These are phyloP conservation scores for Vicia villosa DNA, from an alignment of 306 rosid species.

Conservation along the genomic window DNA sequence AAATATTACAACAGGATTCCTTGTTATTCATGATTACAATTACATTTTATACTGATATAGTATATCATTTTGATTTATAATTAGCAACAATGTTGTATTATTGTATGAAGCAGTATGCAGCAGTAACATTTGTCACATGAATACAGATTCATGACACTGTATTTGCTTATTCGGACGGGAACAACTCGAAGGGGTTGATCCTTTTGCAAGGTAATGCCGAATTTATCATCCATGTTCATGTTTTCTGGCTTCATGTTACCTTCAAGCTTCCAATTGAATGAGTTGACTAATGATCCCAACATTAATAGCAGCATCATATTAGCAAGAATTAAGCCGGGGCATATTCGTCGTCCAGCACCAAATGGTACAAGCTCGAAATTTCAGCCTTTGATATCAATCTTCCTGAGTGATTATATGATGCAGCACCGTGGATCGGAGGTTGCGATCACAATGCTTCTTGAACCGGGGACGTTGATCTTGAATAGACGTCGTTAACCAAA, in stretches of 20 bases:
- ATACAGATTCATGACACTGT: not conserved
- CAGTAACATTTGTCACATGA: not conserved
- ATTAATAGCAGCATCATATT: not conserved
- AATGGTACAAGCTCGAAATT: slow-evolving; percentile 57
- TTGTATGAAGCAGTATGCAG: not conserved
- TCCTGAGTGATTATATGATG: too few relatives aligned
- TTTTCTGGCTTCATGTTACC: not conserved
- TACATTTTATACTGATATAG: not conserved
- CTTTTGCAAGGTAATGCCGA: slow-evolving; percentile 35
- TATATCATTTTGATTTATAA: not conserved
- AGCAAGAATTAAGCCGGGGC: not conserved
- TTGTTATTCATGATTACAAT: not conserved
- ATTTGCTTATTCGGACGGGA: not conserved
- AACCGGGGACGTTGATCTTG: too few relatives aligned
- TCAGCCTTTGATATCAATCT: slow-evolving; percentile 46
- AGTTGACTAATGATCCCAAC: slow-evolving; percentile 49
- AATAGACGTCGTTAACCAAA: too few relatives aligned
- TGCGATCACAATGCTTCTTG: too few relatives aligned
- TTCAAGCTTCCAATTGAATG: slow-evolving; percentile 61
- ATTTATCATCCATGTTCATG: slow-evolving; percentile 26
- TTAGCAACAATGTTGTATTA: not conserved
- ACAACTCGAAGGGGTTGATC: slow-evolving; percentile 25
- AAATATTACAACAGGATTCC: slow-evolving; percentile 9
- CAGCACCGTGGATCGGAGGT: too few relatives aligned
- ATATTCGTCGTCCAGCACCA: slow-evolving; percentile 25